Evolutionary conservation across 2,329 filamentous ascomycete species (phyloP), one percentile per base, ranked within the genome.

Genomic region (Lachnellula suecica): DNA sequence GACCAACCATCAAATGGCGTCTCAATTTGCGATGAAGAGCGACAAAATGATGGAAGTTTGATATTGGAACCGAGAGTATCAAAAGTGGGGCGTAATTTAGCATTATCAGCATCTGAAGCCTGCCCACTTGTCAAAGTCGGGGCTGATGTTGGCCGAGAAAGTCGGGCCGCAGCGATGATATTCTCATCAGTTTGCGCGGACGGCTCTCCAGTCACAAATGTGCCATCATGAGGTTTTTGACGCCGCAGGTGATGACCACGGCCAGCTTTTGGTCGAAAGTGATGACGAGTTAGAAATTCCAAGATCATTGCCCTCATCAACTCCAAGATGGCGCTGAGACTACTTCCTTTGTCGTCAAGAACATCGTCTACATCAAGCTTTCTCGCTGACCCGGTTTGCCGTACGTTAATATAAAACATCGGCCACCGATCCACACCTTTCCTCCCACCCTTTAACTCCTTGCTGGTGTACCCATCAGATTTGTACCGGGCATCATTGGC

Each of bases 391-490:
- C 7, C 10, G 44, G 37, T 35, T 10, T 79, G 63, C 2, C 76
- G 71, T 31, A 96, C 80, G 24, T 82, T 82, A n/a, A 97, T 71
- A 61, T 85, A 88, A 63, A 96, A 97, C 85, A 93, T 93, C 0
- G 93, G 91, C 84, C 90, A 94, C 46, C 83, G 81, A 63, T 97
- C 91, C 9, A 92, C 74, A 0, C 84, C 78, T 65, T 89, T 93
- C 40, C 75, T 78, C 11, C 71, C 61, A 7, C 68, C 70, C 63
- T 76, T 83, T 34, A 80, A 59, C 52, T 84, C 79, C 57, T 71
- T 78, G 27, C 68, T 71, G 1, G 75, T 80, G 50, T 74, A 79
- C 1, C 72, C 73, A 24, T 78, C 74, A 6, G 63, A 68, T 52
- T 77, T 81, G 53, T 69, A 74, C 20, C 70, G 67, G 48, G 65